Conservation (phyloP, 2,329 filamentous ascomycete genomes). For the Exophiala sideris region DNA sequence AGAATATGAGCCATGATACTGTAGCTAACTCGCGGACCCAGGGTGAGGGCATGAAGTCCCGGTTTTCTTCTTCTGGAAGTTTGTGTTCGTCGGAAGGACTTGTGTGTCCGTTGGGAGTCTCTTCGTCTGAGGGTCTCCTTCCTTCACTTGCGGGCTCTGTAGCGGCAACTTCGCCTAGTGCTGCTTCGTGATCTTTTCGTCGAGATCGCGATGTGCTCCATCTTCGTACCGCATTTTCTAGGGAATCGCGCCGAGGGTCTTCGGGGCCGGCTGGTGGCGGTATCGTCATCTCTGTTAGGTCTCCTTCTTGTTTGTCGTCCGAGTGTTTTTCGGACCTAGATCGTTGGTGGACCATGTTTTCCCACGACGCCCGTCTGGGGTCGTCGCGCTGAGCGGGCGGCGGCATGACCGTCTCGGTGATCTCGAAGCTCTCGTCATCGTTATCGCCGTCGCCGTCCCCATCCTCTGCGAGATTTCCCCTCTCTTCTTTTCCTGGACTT, state of each 20-base stretch:
- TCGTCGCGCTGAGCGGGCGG: background rate
- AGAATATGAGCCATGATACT: conserved; percentile 73
- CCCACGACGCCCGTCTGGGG: background rate
- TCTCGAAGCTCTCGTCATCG: background rate
- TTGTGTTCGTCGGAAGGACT: conserved; percentile 14
- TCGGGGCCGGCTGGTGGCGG: conserved; percentile 3
- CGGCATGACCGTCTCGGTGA: background rate
- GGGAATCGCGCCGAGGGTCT: background rate
- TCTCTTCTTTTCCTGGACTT: background rate
- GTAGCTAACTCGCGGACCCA: conserved; percentile 38
- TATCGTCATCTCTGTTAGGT: conserved; percentile 10
- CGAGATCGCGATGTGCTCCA: conserved; percentile 1
- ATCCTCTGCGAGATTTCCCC: background rate
- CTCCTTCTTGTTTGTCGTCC: background rate
- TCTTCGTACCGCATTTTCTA: conserved; percentile 10
- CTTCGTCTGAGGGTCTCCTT: conserved; percentile 11
- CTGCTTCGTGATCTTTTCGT: background rate
- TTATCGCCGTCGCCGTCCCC: background rate
- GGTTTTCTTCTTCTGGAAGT: background rate
- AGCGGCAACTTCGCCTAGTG: conserved; percentile 8
- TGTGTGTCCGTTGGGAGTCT: background rate
- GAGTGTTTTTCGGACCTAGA: background rate
- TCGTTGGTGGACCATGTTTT: background rate
- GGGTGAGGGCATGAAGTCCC: conserved; percentile 2
- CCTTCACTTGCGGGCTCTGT: conserved; percentile 1